phyloP scores from a whole-genome alignment of 78 protist species.

The Pigoraptor vietnamica region DNA sequence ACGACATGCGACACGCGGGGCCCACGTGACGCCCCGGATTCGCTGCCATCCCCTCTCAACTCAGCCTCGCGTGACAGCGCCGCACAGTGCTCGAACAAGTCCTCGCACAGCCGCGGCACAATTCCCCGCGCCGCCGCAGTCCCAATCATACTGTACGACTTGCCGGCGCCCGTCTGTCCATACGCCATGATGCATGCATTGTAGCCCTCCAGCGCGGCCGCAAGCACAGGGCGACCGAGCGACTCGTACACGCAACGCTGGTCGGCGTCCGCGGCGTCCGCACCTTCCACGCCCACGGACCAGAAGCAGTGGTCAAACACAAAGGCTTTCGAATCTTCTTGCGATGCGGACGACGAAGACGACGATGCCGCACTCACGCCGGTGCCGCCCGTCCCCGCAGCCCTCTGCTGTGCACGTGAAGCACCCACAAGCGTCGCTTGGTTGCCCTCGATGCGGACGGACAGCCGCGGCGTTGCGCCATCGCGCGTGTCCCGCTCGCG shows the following conservation, averaged over 20 bases:
- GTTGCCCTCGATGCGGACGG: background rate
- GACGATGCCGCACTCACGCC: background rate
- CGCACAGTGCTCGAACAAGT: background rate
- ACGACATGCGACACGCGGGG: background rate
- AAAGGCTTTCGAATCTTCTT: background rate
- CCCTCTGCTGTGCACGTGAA: too few relatives aligned
- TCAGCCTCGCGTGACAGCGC: background rate
- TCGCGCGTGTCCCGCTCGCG: background rate
- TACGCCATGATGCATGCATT: conserved; percentile 60
- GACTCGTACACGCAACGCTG: background rate
- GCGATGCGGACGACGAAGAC: background rate
- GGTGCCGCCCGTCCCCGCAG: too few relatives aligned
- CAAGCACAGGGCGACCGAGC: background rate
- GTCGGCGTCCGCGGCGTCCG: background rate
- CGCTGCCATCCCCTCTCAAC: background rate
- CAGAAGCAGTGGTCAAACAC: conserved; percentile 58
- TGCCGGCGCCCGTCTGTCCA: conserved; percentile 71
- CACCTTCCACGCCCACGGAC: background rate
- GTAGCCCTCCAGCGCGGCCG: conserved; percentile 26
- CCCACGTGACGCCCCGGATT: background rate
- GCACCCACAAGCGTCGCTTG: background rate
- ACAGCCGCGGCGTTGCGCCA: background rate
- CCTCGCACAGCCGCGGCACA: conserved; percentile 32
- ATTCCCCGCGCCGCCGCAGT: background rate
- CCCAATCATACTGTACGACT: conserved; percentile 23